These are phyloP conservation scores for Colletotrichum sansevieriae DNA, from an alignment of 2,329 filamentous ascomycete species.

Conservation along the genomic window DNA sequence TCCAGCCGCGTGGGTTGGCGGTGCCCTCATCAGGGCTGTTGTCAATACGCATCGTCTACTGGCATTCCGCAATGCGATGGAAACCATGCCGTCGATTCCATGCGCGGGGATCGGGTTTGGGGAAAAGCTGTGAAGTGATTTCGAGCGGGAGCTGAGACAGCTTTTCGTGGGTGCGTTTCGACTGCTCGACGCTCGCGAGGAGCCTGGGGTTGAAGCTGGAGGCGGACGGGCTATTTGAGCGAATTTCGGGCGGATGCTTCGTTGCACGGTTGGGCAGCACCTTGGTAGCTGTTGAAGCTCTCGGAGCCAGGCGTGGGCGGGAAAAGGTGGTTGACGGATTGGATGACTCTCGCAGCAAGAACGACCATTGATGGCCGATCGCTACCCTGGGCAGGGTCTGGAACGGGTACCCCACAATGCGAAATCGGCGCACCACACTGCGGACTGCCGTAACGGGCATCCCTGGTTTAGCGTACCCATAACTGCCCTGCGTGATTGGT, in stretches of 20 bases:
- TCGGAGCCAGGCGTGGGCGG: slow-evolving; percentile 11
- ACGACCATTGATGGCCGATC: slow-evolving; percentile 22
- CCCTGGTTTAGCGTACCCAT: slow-evolving; percentile 22
- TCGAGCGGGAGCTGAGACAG: not conserved
- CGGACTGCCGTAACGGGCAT: slow-evolving; percentile 40
- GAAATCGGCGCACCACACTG: slow-evolving; percentile 41
- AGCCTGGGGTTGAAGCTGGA: not conserved
- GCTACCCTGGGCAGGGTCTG: slow-evolving; percentile 40
- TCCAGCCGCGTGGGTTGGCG: not conserved
- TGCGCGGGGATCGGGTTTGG: slow-evolving; percentile 43
- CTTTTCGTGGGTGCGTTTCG: no score
- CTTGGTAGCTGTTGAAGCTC: slow-evolving; percentile 33
- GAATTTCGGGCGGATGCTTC: slow-evolving; percentile 23
- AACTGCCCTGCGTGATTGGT: slow-evolving; percentile 23
- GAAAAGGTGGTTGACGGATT: slow-evolving; percentile 31
- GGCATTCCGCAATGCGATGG: slow-evolving; percentile 61
- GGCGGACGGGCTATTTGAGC: slow-evolving; percentile 25
- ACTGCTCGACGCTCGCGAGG: no score
- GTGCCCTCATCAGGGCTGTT: slow-evolving; percentile 26
- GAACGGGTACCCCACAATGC: slow-evolving; percentile 41
- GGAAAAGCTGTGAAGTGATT: not conserved
- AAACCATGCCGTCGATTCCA: slow-evolving; percentile 59
- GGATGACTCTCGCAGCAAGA: slow-evolving; percentile 40
- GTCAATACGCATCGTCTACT: slow-evolving; percentile 55
- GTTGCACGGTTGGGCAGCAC: slow-evolving; percentile 29